Evolutionary conservation across 2,329 filamentous ascomycete species (phyloP).

Genomic region (Xylariaceae sp.): DNA sequence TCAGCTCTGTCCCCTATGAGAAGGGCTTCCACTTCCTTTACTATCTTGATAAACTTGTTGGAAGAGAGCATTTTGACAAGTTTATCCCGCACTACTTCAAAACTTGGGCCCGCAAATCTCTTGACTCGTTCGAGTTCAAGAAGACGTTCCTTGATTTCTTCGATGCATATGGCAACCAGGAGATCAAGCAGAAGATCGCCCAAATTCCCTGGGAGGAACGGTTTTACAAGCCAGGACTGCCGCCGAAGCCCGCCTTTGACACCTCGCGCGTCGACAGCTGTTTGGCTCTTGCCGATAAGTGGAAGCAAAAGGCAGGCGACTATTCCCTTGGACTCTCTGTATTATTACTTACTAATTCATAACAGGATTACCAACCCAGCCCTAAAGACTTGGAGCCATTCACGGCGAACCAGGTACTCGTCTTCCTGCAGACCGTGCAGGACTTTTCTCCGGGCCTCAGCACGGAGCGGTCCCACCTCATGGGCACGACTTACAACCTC

Average conservation of each 20-base stretch:
- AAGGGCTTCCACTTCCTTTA: conserved; percentile 95
- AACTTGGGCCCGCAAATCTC: conserved; percentile 74
- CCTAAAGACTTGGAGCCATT: conserved; percentile 64
- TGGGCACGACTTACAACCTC: conserved; percentile 71
- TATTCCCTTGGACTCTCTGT: conserved; percentile 14
- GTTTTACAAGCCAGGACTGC: conserved; percentile 83
- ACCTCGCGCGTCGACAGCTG: conserved; percentile 80
- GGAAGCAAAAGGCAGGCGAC: conserved; percentile 53
- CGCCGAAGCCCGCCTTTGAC: conserved; percentile 86
- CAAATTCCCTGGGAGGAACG: conserved; percentile 82
- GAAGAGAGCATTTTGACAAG: conserved; percentile 80
- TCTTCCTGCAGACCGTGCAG: conserved; percentile 79
- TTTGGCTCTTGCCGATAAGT: conserved; percentile 74
- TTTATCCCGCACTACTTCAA: conserved; percentile 96
- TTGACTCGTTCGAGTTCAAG: conserved; percentile 94
- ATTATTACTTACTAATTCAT: conserved; percentile 8
- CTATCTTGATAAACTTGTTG: conserved; percentile 78
- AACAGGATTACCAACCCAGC: conserved; percentile 53
- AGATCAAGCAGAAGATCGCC: conserved; percentile 56
- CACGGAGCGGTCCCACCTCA: conserved; percentile 56
- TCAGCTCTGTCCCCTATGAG: conserved; percentile 87
- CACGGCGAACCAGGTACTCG: conserved; percentile 80
- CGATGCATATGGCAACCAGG: conserved; percentile 52
- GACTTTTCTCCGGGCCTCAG: conserved; percentile 57
- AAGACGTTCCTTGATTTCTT: conserved; percentile 83